A percentile compares a stretch with the other conserved stretches of the same genome.
phyloP scores from a whole-genome alignment of 2,329 filamentous ascomycete species.

The Dactylellina haptotyla region DNA sequence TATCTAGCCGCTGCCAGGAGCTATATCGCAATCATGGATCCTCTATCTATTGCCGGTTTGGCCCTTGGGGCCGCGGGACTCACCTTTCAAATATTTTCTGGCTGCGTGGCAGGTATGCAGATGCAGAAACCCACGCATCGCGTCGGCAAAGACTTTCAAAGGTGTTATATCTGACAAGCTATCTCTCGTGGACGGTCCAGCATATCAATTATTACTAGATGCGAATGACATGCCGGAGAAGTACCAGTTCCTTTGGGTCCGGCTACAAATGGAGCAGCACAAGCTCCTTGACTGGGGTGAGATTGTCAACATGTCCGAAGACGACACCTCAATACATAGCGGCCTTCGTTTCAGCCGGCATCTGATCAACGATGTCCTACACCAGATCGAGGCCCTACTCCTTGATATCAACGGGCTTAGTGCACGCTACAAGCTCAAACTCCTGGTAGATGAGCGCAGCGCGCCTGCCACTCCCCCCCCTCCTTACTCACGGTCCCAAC shows the following conservation, averaged over 20 bases:
- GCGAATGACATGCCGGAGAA: slow-evolving; percentile 23
- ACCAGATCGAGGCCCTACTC: slow-evolving; percentile 24
- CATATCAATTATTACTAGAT: slow-evolving; percentile 16
- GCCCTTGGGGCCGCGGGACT: slow-evolving; percentile 14
- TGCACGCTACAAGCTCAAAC: slow-evolving; percentile 19
- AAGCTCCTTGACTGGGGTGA: slow-evolving; percentile 27
- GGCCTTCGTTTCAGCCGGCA: slow-evolving; percentile 9
- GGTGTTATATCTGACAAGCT: slow-evolving; percentile 10
- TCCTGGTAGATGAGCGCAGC: slow-evolving; percentile 7
- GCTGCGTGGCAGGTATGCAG: slow-evolving; percentile 21
- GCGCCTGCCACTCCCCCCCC: not conserved
- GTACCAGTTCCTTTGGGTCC: slow-evolving; percentile 13
- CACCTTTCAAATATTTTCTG: slow-evolving; percentile 23
- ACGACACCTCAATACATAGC: slow-evolving; percentile 1
- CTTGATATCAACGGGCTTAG: slow-evolving; percentile 10
- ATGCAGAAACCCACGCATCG: slow-evolving; percentile 8
- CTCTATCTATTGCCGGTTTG: slow-evolving; percentile 21
- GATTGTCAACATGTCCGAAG: slow-evolving; percentile 13
- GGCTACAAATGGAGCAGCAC: slow-evolving; percentile 30
- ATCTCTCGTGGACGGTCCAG: not conserved
- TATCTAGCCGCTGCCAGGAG: not conserved
- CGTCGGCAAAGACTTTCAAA: slow-evolving; percentile 5
- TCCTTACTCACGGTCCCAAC: slow-evolving; percentile 6
- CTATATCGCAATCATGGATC: slow-evolving; percentile 12
- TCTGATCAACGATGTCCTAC: slow-evolving; percentile 26